Conservation (phyloP, 495 filamentous ascomycete genomes). For the Penicillium subrubescens region DNA sequence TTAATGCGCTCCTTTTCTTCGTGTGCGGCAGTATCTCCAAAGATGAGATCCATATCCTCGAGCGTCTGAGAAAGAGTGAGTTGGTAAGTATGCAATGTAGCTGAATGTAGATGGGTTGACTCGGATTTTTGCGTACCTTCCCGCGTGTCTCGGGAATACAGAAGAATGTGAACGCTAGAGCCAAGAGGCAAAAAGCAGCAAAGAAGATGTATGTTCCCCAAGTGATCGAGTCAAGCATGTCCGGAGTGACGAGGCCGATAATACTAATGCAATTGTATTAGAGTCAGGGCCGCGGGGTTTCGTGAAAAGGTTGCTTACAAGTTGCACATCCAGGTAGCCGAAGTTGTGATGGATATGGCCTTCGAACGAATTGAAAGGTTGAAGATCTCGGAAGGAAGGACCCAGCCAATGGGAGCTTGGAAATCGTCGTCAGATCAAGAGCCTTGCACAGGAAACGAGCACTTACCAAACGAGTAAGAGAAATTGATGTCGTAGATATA, state of each 20-base stretch:
- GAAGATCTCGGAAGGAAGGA: conserved; percentile 46
- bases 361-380: conserved; percentile 43
- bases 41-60: conserved; percentile 71
- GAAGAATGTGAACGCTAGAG: conserved; percentile 59
- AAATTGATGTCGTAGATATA: conserved; percentile 84
- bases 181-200: conserved; percentile 67
- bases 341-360: conserved; percentile 42
- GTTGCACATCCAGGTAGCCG: conserved; percentile 48
- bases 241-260: conserved; percentile 74
- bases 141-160: conserved; percentile 65
- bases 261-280: conserved; percentile 39
- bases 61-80: conserved; percentile 33
- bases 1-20: conserved; percentile 73
- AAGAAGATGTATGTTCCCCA: conserved; percentile 85
- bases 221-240: conserved; percentile 68
- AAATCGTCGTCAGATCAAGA: conserved; percentile 6
- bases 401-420: conserved; percentile 44
- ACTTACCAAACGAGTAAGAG: conserved; percentile 55
- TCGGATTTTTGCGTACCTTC: conserved; percentile 27
- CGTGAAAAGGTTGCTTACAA: conserved; percentile 27
- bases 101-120: background rate
- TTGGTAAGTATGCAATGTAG: background rate
- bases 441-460: background rate
- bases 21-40: conserved; percentile 69
- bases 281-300: background rate